Evolutionary conservation across 2,329 filamentous ascomycete genomes (phyloP).

Genomic region (Nannizziopsis arthrosporioides): DNA sequence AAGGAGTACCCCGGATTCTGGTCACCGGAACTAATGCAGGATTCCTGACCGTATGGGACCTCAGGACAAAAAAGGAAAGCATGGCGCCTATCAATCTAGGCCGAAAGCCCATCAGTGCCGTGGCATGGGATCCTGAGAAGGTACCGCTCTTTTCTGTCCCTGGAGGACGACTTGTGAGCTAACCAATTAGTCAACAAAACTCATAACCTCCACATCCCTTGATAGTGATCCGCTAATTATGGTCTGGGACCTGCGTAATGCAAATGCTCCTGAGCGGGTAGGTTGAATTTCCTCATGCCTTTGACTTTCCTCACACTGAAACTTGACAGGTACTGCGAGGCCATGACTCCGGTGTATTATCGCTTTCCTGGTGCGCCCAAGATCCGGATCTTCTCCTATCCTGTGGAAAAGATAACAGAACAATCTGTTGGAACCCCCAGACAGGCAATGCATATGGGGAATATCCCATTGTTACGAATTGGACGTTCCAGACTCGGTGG

Average conservation of each 20-base stretch:
- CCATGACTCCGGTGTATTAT: conserved; percentile 90
- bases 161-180: not conserved
- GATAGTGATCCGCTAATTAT: conserved; percentile 80
- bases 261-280: conserved; percentile 71
- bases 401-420: conserved; percentile 92
- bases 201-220: conserved; percentile 82
- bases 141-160: conserved; percentile 24
- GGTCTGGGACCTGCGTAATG: conserved; percentile 91
- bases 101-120: conserved; percentile 84
- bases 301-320: conserved; percentile 12
- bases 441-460: conserved; percentile 80
- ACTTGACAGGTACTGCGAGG: conserved; percentile 58
- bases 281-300: conserved; percentile 12
- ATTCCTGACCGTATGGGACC: conserved; percentile 96
- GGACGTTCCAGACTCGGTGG: conserved; percentile 93
- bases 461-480: conserved; percentile 96
- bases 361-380: conserved; percentile 87
- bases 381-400: conserved; percentile 82
- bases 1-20: conserved; percentile 90
- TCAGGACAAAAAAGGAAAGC: conserved; percentile 95
- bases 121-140: conserved; percentile 94
- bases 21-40: conserved; percentile 87
- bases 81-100: conserved; percentile 81
- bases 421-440: conserved; percentile 90
- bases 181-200: conserved; percentile 58